These are phyloP conservation scores for Aspergillus carbonarius DNA, from an alignment of 2,329 filamentous ascomycete genomes.

Conservation along the genomic window DNA sequence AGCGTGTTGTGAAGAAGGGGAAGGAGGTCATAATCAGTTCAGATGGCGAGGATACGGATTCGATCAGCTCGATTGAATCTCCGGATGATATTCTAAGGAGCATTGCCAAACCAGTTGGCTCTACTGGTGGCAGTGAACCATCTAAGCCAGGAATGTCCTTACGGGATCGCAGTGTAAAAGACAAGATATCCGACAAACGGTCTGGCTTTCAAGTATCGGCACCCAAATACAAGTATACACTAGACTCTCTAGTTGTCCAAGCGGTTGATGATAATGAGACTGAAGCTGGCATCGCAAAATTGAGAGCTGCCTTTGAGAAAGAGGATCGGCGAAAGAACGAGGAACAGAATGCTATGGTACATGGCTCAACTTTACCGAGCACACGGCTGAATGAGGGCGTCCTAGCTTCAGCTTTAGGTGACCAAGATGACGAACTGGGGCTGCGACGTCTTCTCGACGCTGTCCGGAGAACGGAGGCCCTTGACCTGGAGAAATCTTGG, in stretches of 20 bases:
- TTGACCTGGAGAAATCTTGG: conserved; percentile 54
- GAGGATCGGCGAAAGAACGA: background rate
- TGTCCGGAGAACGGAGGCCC: conserved; percentile 61
- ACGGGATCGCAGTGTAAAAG: conserved; percentile 20
- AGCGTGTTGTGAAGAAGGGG: conserved; percentile 59
- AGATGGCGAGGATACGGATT: conserved; percentile 67
- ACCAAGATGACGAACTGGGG: conserved; percentile 44
- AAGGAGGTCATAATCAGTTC: conserved; percentile 61
- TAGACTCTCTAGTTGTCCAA: conserved; percentile 62
- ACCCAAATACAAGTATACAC: conserved; percentile 61
- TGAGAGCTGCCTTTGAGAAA: conserved; percentile 33
- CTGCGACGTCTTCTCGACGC: conserved; percentile 55
- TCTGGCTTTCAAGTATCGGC: conserved; percentile 1
- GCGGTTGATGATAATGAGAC: conserved; percentile 60
- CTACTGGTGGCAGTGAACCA: conserved; percentile 6
- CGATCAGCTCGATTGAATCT: conserved; percentile 55
- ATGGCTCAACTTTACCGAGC: conserved; percentile 1
- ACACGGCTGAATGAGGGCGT: conserved; percentile 38
- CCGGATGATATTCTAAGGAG: conserved; percentile 52
- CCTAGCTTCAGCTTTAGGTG: conserved; percentile 45
- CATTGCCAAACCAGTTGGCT: conserved; percentile 18
- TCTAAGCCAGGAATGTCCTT: conserved; percentile 10
- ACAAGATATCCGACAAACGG: conserved; percentile 17
- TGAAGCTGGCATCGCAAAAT: conserved; percentile 51
- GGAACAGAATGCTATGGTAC: background rate